Evolutionary conservation across 2,329 filamentous ascomycete genomes (phyloP).

Genomic region (Knoxdaviesia proteae): DNA sequence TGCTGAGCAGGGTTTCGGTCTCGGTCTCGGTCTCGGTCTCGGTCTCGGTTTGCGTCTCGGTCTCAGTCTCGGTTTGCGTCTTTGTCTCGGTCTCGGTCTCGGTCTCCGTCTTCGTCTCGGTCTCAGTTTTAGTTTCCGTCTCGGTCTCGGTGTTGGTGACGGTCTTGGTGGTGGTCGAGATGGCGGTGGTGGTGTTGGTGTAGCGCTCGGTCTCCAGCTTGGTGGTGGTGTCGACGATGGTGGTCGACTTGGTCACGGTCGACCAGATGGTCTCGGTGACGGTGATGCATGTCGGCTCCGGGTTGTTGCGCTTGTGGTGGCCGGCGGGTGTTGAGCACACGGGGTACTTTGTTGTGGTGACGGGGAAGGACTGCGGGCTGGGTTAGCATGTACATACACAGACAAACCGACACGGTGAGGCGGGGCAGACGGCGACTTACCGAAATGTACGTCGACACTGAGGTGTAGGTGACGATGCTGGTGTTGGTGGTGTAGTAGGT

Average conservation of each 20-base stretch:
- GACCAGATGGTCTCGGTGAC: background rate
- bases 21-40: constrained; percentile 3
- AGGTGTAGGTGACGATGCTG: no score
- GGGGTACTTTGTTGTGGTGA: no score
- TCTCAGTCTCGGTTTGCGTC: constrained; percentile 4
- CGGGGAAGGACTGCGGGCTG: no score
- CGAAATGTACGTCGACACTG: no score
- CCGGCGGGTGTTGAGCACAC: no score
- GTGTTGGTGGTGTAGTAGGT: no score
- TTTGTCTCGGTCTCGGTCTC: constrained; percentile 2
- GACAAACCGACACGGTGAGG: no score
- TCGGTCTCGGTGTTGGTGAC: constrained; percentile 5
- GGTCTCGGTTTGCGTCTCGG: background rate
- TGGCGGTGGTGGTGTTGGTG: constrained; percentile 5
- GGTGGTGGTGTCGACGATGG: constrained; percentile 5
- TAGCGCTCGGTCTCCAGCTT: constrained; percentile 2
- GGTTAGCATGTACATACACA: no score
- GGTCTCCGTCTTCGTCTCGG: background rate
- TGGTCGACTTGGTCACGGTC: background rate
- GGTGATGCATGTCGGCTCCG: no score
- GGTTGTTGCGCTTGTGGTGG: no score
- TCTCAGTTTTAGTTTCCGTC: constrained; percentile 5
- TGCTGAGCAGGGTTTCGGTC: background rate
- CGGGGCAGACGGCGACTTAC: no score
- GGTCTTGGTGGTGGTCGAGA: constrained; percentile 6